A percentile compares a stretch with the other conserved stretches of the same genome.
phyloP scores from a whole-genome alignment of 257 asterid genomes.

The Lavandula angustifolia region DNA sequence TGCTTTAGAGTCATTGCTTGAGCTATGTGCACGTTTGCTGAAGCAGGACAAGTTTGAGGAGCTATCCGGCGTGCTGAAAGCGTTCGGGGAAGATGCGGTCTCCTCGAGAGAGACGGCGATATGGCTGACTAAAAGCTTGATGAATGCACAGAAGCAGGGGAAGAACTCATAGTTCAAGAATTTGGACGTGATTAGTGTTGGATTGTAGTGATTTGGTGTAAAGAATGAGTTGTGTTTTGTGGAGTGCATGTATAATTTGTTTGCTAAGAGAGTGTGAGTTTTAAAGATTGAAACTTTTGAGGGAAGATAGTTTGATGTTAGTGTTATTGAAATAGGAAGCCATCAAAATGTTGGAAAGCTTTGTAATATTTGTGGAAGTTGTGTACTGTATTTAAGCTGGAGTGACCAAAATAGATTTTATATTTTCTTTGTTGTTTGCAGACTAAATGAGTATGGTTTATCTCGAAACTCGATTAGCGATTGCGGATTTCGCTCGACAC shows the following conservation, averaged over 20 bases:
- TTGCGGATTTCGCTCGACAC: too few relatives aligned
- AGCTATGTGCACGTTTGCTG: conserved; percentile 78
- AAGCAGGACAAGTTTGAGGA: conserved; percentile 89
- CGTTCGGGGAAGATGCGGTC: conserved; percentile 82
- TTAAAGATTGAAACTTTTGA: conserved; percentile 25
- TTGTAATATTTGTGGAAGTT: background rate
- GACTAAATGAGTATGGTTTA: too few relatives aligned
- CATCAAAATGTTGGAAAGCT: background rate
- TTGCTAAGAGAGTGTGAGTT: conserved; percentile 19
- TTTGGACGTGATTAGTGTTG: conserved; percentile 22
- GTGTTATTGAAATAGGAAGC: background rate
- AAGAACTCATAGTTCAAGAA: conserved; percentile 45
- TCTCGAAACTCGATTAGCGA: too few relatives aligned
- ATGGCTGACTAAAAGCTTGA: conserved; percentile 83
- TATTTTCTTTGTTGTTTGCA: too few relatives aligned
- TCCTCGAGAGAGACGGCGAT: conserved; percentile 97
- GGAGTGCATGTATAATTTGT: conserved; percentile 28
- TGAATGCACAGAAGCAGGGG: conserved; percentile 64
- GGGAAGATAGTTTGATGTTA: conserved; percentile 3
- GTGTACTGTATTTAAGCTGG: background rate
- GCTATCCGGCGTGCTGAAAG: conserved; percentile 83
- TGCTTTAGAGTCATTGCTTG: conserved; percentile 91
- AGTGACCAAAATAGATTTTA: background rate
- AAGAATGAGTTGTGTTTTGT: conserved; percentile 22
- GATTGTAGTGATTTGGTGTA: conserved; percentile 29